Evolutionary conservation across 495 filamentous ascomycete species (phyloP).

Genomic region (Aspergillus biplanus): DNA sequence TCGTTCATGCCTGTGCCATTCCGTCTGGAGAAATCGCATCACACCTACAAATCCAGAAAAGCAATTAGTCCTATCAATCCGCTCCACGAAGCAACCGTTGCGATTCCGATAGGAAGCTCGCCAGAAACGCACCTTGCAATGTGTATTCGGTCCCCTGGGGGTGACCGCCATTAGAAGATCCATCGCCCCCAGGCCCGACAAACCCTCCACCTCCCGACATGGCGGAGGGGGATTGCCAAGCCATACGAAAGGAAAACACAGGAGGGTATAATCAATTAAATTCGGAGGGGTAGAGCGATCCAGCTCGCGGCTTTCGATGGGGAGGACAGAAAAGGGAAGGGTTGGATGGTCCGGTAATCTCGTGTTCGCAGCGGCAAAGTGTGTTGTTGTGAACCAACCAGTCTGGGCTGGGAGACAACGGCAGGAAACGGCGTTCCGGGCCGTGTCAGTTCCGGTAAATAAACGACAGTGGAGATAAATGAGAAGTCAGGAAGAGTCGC

Average conservation of each 20-base stretch:
- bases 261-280: conserved; percentile 1
- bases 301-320: conserved; percentile 12
- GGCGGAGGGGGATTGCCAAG: conserved; percentile 64
- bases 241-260: conserved; percentile 44
- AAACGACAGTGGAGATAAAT: conserved; percentile 12
- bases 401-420: conserved; percentile 24
- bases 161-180: conserved; percentile 57
- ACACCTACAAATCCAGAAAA: conserved; percentile 64
- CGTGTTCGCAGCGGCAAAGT: conserved; percentile 23
- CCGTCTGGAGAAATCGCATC: conserved; percentile 98
- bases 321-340: conserved; percentile 2
- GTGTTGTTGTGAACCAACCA: conserved; percentile 27
- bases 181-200: conserved; percentile 56
- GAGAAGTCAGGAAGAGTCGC: conserved; percentile 10
- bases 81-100: neutral
- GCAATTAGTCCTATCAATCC: conserved; percentile 16
- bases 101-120: conserved; percentile 3
- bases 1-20: conserved; percentile 98
- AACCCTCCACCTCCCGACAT: conserved; percentile 69
- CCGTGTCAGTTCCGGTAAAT: conserved; percentile 29
- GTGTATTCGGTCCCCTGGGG: conserved; percentile 96
- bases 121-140: conserved; percentile 72
- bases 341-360: conserved; percentile 7
- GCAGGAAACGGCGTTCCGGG: conserved; percentile 30
- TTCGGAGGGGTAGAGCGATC: neutral